phyloP scores from a whole-genome alignment of 164 flowering plant genomes.

The Aristolochia contorta region DNA sequence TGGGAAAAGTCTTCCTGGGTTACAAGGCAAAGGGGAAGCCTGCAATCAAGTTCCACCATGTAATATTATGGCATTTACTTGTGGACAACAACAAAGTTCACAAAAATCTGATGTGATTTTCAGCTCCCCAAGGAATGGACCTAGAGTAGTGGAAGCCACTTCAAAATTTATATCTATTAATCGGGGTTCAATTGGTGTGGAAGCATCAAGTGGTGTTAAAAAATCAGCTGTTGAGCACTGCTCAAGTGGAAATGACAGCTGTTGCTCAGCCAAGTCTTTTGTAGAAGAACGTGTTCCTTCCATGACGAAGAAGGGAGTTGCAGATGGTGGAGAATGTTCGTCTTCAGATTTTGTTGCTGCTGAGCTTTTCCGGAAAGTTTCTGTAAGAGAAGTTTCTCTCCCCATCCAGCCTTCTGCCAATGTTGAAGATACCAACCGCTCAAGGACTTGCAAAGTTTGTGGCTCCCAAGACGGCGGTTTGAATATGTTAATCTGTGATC shows the following conservation, averaged over 20 bases:
- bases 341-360: conserved; percentile 41
- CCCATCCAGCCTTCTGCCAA: conserved; percentile 10
- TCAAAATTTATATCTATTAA: conserved; percentile 13
- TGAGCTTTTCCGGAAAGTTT: conserved; percentile 18
- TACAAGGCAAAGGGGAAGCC: conserved; percentile 11
- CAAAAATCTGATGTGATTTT: conserved; percentile 8
- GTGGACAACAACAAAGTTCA: neutral
- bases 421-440: conserved; percentile 12
- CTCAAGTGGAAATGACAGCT: conserved; percentile 42
- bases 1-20: conserved; percentile 8
- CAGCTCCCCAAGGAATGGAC: neutral
- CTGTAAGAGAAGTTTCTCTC: conserved; percentile 47
- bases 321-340: conserved; percentile 59
- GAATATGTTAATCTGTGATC: conserved; percentile 15
- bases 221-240: conserved; percentile 19
- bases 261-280: conserved; percentile 56
- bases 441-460: conserved; percentile 24
- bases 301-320: conserved; percentile 32
- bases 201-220: conserved; percentile 9
- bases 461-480: conserved; percentile 1
- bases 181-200: conserved; percentile 17
- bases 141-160: conserved; percentile 2
- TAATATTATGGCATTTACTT: conserved; percentile 1
- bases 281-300: conserved; percentile 28
- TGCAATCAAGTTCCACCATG: conserved; percentile 7